Conservation (phyloP, 768 basidiomycete species). For the Mycena galopus region DNA sequence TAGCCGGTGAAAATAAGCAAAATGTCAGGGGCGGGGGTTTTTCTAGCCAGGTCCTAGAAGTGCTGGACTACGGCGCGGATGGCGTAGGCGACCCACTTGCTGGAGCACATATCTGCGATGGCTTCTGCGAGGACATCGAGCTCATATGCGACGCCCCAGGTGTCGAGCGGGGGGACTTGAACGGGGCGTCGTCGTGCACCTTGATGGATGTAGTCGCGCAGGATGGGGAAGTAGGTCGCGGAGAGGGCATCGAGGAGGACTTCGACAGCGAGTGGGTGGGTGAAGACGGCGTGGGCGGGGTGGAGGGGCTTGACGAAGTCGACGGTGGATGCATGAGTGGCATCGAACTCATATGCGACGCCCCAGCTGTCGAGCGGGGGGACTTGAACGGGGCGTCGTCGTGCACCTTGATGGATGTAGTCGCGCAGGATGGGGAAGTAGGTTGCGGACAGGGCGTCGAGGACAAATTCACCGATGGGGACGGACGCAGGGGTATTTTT, state of each 20-base stretch:
- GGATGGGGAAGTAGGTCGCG: constrained; percentile 85
- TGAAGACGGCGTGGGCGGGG: constrained; percentile 56
- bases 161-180: constrained; percentile 28
- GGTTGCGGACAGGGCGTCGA: constrained; percentile 62
- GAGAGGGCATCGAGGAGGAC: too few relatives aligned
- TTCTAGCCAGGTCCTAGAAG: constrained; percentile 91
- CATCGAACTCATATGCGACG: constrained; percentile 46
- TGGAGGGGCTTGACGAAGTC: constrained; percentile 99
- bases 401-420: constrained; percentile 64
- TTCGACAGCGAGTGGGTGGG: too few relatives aligned
- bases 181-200: constrained; percentile 61
- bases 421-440: constrained; percentile 88
- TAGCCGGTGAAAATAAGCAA: constrained; percentile 94
- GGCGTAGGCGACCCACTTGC: constrained; percentile 93
- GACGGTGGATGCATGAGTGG: constrained; percentile 95
- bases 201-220: constrained; percentile 71
- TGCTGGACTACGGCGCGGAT: constrained; percentile 78
- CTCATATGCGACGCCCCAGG: constrained; percentile 39
- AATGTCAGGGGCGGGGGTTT: constrained; percentile 96
- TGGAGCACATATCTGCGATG: constrained; percentile 81
- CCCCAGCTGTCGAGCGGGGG: constrained; percentile 33
- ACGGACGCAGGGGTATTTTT: too few relatives aligned
- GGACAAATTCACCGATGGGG: too few relatives aligned
- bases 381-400: constrained; percentile 52
- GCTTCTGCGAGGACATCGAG: constrained; percentile 59